Percentiles rank a stretch among this genome's conserved stretches.
Conservation (phyloP, 2,329 filamentous ascomycete species). For the Teratosphaeria gauchensis region DNA sequence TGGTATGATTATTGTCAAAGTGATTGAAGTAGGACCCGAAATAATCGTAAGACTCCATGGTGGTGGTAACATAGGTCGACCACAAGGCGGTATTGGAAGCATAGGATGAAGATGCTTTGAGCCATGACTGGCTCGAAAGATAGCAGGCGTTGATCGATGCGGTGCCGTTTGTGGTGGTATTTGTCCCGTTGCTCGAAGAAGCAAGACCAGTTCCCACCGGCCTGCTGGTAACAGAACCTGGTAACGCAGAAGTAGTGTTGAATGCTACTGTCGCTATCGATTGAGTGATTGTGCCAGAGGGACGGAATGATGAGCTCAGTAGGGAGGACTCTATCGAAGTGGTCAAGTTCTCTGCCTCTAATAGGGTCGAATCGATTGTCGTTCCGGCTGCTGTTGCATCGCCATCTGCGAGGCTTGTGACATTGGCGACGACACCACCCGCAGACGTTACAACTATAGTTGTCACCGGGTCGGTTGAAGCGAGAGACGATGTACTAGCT, state of each 20-base stretch:
- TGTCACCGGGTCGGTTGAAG: not conserved
- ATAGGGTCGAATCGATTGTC: not conserved
- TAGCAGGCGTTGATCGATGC: not conserved
- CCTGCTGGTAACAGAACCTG: not conserved
- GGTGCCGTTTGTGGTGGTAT: not conserved
- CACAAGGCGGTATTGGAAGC: not conserved
- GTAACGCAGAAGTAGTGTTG: not conserved
- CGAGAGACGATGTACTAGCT: not conserved
- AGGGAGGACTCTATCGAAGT: not conserved
- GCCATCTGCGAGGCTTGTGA: not conserved
- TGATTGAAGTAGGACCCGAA: not conserved
- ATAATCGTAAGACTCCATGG: not conserved
- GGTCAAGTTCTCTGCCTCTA: not conserved
- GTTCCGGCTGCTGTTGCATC: not conserved
- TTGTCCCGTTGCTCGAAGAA: not conserved
- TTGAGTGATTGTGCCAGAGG: no score
- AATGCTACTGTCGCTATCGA: no score
- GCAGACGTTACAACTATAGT: not conserved
- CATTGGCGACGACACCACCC: not conserved
- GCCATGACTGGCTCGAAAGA: not conserved
- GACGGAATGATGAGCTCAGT: no score
- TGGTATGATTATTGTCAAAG: no score
- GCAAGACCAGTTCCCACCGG: not conserved
- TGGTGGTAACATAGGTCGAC: not conserved
- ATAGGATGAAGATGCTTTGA: not conserved